Base-by-base conservation (phyloP, 106 monocot species). In the Acorus calamus region DNA sequence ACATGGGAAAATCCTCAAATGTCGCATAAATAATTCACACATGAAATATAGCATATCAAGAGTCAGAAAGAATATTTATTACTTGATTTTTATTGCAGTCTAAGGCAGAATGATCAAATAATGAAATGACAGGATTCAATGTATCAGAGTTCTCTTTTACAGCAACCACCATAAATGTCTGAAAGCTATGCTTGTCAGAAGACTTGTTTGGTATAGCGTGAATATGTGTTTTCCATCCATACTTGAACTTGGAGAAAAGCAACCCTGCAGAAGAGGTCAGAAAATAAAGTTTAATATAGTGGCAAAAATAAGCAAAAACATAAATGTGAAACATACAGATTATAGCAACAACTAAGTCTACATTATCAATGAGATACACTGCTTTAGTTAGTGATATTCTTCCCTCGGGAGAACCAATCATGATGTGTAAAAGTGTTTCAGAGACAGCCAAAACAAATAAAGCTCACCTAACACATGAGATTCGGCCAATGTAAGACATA, bases 401-500 rank as follows among this genome's bases (percentile, higher is more conserved):
- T 28, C 28, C 1, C 28, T 28, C 28, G 28, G 28, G 28, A 1
- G 1, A 28, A 28, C 28, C 28, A 28, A 28, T 28, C 28, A 28
- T 28, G 28, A 28, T 28, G 28, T 28, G 28, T 28, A 28, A 28
- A 28, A 28, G 28, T 28, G 28, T 28, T 28, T 28, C 28, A 28
- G 28, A 28, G 28, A 28, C 28, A 28, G 28, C 4, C n/a, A 42
- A 53, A 44, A 44, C 13, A 43, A 57, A 53, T 28, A 4, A 79
- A 69, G 11, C 80, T 74, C 53, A 91, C 96, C 80, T 80, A 91
- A 41, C 61, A 96, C 91, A 85, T 96, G 87, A 73, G 87, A 80
- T 73, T 96, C 96, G 50, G 85, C 90, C 49, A 96, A 78, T 49
- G 96, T 91, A 45, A 91, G 74, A 70, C 96, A 96, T 9, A 91